Percentiles rank a stretch among this genome's conserved stretches.
Evolutionary conservation across 495 filamentous ascomycete genomes (phyloP).

Genomic region (Geoglossum glabrum): DNA sequence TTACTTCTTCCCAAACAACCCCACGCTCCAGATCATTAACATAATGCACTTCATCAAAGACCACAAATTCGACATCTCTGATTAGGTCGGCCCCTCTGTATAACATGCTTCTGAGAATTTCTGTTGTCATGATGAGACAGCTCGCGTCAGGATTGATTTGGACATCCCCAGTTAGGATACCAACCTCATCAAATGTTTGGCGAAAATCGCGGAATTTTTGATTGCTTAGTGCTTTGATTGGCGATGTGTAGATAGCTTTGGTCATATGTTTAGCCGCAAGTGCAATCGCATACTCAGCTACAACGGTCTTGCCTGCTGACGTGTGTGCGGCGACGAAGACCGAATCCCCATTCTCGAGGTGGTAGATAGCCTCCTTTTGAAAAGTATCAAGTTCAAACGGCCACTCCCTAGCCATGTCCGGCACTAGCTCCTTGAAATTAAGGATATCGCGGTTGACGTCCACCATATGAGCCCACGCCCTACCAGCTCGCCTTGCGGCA

Average conservation of each 20-base stretch:
- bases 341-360: conserved; percentile 88
- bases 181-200: conserved; percentile 76
- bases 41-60: conserved; percentile 98
- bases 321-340: conserved; percentile 99
- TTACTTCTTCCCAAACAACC: conserved; percentile 98
- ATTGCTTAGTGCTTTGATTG: conserved; percentile 95
- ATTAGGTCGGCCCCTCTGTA: conserved; percentile 93
- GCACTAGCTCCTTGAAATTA: conserved; percentile 84
- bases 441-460: conserved; percentile 77
- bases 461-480: conserved; percentile 95
- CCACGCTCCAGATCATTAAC: conserved; percentile 95
- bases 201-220: conserved; percentile 96
- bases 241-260: conserved; percentile 96
- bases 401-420: conserved; percentile 89
- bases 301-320: conserved; percentile 93
- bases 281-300: conserved; percentile 94
- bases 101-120: conserved; percentile 94
- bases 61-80: conserved; percentile 93
- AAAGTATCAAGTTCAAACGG: conserved; percentile 95
- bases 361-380: conserved; percentile 95
- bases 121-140: conserved; percentile 97
- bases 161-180: conserved; percentile 91
- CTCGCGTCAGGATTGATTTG: conserved; percentile 97
- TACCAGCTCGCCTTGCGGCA: conserved; percentile 49
- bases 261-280: conserved; percentile 95